Evolutionary conservation across 805 yeast genomes (phyloP).

Genomic region (Kazachstania taianensis): DNA sequence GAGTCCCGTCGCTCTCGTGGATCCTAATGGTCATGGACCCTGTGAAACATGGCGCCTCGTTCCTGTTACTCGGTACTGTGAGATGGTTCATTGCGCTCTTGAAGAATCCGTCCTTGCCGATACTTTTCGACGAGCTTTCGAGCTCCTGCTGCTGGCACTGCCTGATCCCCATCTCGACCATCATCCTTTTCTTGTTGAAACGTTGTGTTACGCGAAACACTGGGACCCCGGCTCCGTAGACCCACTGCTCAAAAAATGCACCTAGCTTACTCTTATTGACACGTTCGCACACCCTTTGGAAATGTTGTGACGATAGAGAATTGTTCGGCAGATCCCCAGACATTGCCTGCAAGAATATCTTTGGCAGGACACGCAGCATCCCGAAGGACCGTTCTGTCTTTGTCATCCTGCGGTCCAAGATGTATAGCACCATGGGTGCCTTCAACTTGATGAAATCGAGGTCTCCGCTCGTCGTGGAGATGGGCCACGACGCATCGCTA

Average conservation of each 20-base stretch:
- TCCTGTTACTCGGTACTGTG: slow-evolving; percentile 14
- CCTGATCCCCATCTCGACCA: slow-evolving; percentile 87
- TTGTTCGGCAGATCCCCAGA: slow-evolving; percentile 82
- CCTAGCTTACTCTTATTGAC: slow-evolving; percentile 82
- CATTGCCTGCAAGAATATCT: slow-evolving; percentile 87
- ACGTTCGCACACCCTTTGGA: slow-evolving; percentile 88
- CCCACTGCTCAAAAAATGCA: slow-evolving; percentile 86
- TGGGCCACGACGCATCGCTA: slow-evolving; percentile 21
- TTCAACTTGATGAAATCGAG: slow-evolving; percentile 63
- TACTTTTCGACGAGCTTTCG: slow-evolving; percentile 17
- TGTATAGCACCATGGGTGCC: slow-evolving; percentile 76
- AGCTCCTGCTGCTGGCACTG: slow-evolving; percentile 72
- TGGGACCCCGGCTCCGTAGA: slow-evolving; percentile 81
- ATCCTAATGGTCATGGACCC: slow-evolving; percentile 97
- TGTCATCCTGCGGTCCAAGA: slow-evolving; percentile 85
- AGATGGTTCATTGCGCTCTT: slow-evolving; percentile 21
- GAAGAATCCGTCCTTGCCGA: slow-evolving; percentile 22
- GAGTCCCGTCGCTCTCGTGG: slow-evolving; percentile 97
- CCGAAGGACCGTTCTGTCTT: slow-evolving; percentile 94
- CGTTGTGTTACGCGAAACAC: slow-evolving; percentile 79
- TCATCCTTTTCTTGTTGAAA: slow-evolving; percentile 87
- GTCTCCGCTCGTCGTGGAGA: slow-evolving; percentile 32
- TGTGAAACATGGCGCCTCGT: slow-evolving; percentile 40
- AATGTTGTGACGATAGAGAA: slow-evolving; percentile 68
- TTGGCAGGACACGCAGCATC: slow-evolving; percentile 80